These are phyloP conservation scores for Fusarium sp. DNA, from an alignment of 2,329 filamentous ascomycete species.

Conservation along the genomic window DNA sequence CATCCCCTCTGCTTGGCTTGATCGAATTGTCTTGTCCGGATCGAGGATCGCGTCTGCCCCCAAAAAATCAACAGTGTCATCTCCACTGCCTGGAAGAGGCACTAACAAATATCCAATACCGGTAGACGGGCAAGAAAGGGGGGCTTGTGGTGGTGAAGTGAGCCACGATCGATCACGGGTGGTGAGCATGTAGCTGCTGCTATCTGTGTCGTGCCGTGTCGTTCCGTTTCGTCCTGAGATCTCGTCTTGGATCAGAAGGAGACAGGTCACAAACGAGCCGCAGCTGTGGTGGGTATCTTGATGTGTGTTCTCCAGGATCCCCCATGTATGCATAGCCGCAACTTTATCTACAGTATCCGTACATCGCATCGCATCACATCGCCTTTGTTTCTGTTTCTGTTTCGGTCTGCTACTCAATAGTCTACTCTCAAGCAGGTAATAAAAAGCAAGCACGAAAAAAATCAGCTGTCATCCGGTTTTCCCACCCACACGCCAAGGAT, in stretches of 20 bases:
- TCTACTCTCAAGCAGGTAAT: neutral
- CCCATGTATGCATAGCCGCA: conserved; percentile 4
- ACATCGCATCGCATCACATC: conserved; percentile 1
- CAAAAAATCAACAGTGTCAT: conserved; percentile 1
- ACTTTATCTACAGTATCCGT: neutral
- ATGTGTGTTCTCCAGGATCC: neutral
- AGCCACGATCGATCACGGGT: neutral
- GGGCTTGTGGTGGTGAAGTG: too few relatives aligned
- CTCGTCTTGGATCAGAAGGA: neutral
- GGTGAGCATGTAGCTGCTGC: neutral
- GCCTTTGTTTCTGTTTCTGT: conserved; percentile 5
- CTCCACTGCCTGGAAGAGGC: conserved; percentile 3
- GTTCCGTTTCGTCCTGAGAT: neutral
- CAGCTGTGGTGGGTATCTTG: conserved; percentile 3
- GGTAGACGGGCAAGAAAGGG: too few relatives aligned
- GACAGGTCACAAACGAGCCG: conserved; percentile 11
- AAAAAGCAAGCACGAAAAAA: conserved; percentile 4
- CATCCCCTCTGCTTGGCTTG: neutral
- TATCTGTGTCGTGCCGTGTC: neutral
- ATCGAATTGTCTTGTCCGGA: conserved; percentile 21
- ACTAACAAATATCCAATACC: neutral
- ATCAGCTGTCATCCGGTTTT: conserved; percentile 16
- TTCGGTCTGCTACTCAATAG: neutral
- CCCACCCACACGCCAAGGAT: conserved; percentile 5
- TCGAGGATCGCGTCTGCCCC: conserved; percentile 10